Base-by-base conservation (phyloP, 2,329 filamentous ascomycete genomes). In the Capronia coronata region DNA sequence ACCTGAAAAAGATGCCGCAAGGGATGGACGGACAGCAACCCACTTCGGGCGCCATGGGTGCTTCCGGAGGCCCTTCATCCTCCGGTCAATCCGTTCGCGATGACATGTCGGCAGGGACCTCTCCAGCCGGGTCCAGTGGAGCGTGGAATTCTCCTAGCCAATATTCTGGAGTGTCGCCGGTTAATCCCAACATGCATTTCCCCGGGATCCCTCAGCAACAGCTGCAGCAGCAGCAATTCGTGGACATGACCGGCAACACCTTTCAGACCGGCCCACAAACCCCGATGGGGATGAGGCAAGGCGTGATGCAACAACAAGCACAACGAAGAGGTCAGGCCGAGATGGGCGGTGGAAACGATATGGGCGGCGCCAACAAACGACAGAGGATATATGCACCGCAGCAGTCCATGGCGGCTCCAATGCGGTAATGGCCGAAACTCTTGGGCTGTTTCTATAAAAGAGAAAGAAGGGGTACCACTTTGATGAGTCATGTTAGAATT, bases 1-100 rank as follows among this genome's bases (percentile, higher is more conserved):
- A 89, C 64, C 75, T 95, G 53, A 83, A 94, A 64, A 88, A 87
- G 63, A 78, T 76, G 66, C 47, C 72, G 68, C 57, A 75, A 70
- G 75, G 76, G 6, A 75, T 80, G 65, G 76, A 76, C n/a, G 70
- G 72, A 1, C 71, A 75, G 13, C 71, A 74, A 13, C 49, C 59
- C 8, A 58, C 67, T 16, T 59, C 66, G 14, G 52, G 34, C 1
- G 37, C 49, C 6, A 52, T 52, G 22, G 61, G 65, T 3, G 71
- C 74, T 23, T 69, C 73, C 2, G 71, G 77, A 52, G 61, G 71
- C 18, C 72, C 79, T 47, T 73, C 68, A 30, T 77, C 75, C 4
- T 69, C 71, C 7, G 70, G 75, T 16, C 77, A 78, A 38, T 76
- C 78, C 2, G 64, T 82, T 51, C 82, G 82, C 59, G 78, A 80